Conservation (phyloP, 139 green algal genomes). For the Micractinium sp. region DNA sequence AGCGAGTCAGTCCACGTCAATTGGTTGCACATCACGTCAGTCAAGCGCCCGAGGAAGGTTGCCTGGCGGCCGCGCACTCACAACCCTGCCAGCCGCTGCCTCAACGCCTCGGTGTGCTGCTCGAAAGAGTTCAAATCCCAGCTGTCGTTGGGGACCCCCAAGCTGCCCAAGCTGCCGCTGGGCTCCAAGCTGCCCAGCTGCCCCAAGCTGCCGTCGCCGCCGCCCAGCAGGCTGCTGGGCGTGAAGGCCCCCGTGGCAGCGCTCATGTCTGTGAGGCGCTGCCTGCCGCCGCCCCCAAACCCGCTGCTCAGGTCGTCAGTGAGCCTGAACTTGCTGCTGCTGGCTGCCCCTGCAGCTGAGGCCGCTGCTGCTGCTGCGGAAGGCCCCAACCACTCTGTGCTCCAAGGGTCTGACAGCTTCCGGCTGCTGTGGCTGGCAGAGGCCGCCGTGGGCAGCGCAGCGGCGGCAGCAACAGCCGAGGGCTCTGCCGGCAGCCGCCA, state of each 20-base stretch:
- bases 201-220: not conserved
- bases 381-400: not conserved
- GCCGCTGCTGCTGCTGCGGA: not conserved
- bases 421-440: not conserved
- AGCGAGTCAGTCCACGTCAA: too few species aligned
- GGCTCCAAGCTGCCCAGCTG: conserved; percentile 2
- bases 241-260: not conserved
- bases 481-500: conserved; percentile 1
- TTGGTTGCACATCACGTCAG: too few species aligned
- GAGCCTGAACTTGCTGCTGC: conserved; percentile 20
- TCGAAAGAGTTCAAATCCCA: not conserved
- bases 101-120: conserved; percentile 15
- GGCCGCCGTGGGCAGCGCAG: not conserved
- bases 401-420: not conserved
- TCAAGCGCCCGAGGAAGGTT: too few species aligned
- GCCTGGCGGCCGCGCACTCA: not conserved
- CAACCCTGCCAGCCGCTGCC: not conserved
- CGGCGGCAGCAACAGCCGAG: not conserved
- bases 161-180: not conserved
- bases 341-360: not conserved
- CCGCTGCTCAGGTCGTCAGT: conserved; percentile 12
- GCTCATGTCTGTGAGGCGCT: not conserved
- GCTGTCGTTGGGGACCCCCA: not conserved
- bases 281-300: not conserved
- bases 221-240: conserved; percentile 3